Evolutionary conservation across 192 early-diverging fungal species (phyloP).

Genomic region (Entomortierella chlamydospora): DNA sequence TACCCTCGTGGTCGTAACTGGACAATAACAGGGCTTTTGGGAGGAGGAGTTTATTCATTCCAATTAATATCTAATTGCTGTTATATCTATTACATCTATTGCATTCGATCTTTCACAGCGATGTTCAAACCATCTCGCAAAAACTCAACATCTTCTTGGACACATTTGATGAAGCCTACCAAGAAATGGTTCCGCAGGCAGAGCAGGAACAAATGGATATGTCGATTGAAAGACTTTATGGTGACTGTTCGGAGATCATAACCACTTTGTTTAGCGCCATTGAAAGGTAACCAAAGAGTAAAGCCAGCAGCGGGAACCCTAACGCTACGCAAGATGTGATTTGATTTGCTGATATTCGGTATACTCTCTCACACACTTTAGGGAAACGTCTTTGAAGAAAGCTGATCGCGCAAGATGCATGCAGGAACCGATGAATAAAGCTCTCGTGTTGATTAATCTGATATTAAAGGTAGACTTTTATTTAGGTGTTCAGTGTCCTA

Average conservation of each 20-base stretch:
- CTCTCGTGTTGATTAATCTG: constrained; percentile 38
- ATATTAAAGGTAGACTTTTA: constrained; percentile 36
- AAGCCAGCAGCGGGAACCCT: too few relatives aligned
- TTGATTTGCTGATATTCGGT: too few relatives aligned
- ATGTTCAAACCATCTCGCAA: constrained; percentile 42
- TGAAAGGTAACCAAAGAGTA: constrained; percentile 24
- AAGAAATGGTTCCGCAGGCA: constrained; percentile 34
- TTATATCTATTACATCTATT: not conserved
- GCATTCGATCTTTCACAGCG: constrained; percentile 13
- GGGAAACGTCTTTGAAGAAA: constrained; percentile 33
- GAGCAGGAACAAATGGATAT: constrained; percentile 35
- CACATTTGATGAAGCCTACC: constrained; percentile 53
- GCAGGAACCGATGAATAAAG: constrained; percentile 46
- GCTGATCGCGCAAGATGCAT: constrained; percentile 30
- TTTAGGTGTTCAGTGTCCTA: not conserved
- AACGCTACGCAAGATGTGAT: too few relatives aligned
- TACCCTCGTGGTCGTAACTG: too few relatives aligned
- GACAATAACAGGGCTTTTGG: too few relatives aligned
- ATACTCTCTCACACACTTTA: not conserved
- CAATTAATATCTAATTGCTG: not conserved
- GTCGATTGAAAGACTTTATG: constrained; percentile 47
- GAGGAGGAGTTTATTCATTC: too few relatives aligned
- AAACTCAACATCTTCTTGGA: constrained; percentile 46
- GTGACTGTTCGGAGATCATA: constrained; percentile 53
- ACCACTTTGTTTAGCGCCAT: constrained; percentile 37